Evolutionary conservation across 441 rosid species (phyloP), one percentile per base, ranked within the genome.

Genomic region (Isatis lusitanica): DNA sequence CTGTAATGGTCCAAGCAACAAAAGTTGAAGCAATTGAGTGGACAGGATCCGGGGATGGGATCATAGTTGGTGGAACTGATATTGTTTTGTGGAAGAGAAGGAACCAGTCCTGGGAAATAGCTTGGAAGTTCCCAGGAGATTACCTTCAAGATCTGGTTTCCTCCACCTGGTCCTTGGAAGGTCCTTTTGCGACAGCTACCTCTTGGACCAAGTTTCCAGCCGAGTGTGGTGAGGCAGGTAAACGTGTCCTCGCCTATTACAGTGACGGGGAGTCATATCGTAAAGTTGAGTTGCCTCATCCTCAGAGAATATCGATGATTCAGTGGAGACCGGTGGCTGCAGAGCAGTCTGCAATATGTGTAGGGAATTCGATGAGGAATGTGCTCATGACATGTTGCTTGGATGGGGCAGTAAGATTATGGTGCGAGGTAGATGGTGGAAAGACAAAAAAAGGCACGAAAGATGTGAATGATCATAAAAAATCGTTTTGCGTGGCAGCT

Each of bases 1-100:
- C 89, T 65, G 84, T 86, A 66, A 92, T 95, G 77, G 74, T 83
- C 78, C 98, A 91, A 73, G 83, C 81, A 46, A 66, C 89, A 36
- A 85, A 84, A 61, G 96, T 92, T 77, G 96, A 92, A 79, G 99
- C 90, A 4, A 80, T 95, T 66, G 79, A 81, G 75, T 95, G 99
- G 99, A 85, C 99, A 3, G 87, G 85, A 51, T 92, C 97, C 7
- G 94, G 96, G 63, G 98, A 95, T 78, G 99, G 98, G 74, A 83
- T 95, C 17, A 57, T 95, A 73, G 75, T 90, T 46, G 90, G 93
- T 80, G 99, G 98, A 68, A 76, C 73, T 40, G 94, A 88, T 74
- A 86, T 88, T 57, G 74, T 91, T 78, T 43, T 95, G 66, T 95
- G 99, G 99, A 94, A 86, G 83, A 87, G 84, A 81, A 86, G 80